Evolutionary conservation across 1,284 basidiomycete species (phyloP), one percentile per base, ranked within the genome.

Genomic region (Bjerkandera adusta): DNA sequence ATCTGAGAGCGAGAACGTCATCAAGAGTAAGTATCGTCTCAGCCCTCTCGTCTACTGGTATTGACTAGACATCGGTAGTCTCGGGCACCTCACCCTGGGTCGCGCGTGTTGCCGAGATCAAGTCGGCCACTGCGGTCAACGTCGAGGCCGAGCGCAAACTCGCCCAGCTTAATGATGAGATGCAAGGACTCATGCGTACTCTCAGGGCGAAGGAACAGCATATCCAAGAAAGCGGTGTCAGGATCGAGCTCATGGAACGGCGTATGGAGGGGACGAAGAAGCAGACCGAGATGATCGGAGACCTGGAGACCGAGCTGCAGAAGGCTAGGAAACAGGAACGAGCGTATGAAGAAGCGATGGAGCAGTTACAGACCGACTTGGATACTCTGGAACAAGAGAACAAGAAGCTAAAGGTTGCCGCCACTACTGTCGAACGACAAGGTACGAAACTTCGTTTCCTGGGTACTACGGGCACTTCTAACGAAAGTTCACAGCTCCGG

Each of bases 171-270:
- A 86, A 85, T 51, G 94, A 97, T 51, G 92, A 98, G 65, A 81
- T 95, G 51, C 86, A 92, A 60, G 88, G 88, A 25, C 80, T 97
- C 48, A 77, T 86, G 24, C 85, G 92, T 22, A 90, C 81, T 46
- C 77, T 97, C 61, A 89, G 88, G 63, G 70, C 81, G 34, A 83
- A 92, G 68, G 96, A 99, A 54, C 91, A 97, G 72, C 80, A 69
- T 29, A 81, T 94, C 41, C 92, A 98, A 66, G 97, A 99, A 63
- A 75, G 84, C 5, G 72, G 73, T 4, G 92, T 98, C 51, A 98
- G 95, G 75, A 90, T 97, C 47, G 92, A 97, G 65, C 79, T 96
- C 6, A 89, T 99, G 77, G 92, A 96, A 62, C 83, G 92, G 41
- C 82, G 93, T 38, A 85, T 96, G 72, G 95, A 98, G 62, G 79